Base-by-base conservation (phyloP, 75 land plant genomes). In the Gnetum montanum region DNA sequence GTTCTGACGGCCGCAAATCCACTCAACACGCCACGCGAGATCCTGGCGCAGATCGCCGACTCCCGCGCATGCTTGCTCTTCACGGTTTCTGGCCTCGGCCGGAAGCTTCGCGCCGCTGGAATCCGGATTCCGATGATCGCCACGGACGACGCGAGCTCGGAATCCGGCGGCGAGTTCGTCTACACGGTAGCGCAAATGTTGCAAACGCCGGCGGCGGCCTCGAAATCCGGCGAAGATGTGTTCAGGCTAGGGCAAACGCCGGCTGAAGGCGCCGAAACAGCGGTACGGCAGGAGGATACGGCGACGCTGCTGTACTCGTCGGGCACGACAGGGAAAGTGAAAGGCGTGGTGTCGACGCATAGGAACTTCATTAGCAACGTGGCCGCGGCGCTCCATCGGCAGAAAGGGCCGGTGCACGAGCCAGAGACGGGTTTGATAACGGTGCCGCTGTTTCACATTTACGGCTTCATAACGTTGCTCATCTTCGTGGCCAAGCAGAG, bases 1-100 rank as follows among this genome's bases (percentile, higher is more conserved):
- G 52, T 90, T 58, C 60, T 86, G 64, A 90, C 88, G 62, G 83
- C 99, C 62, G 71, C 86, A 58, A 95, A 95, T 46, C 99, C 86
- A 8, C 66, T 90, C 66, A 95, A 86, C 79, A 90, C 91, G 13
- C 46, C 76, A 12, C 23, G 36, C 7, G 99, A 95, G 67, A 83
- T 95, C 73, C 56, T 65, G 36, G 83, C 74, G 48, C 99, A 95
- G 63, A 69, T 75, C 52, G 58, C 63, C 33, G 91, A 89, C 54
- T 77, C 92, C 27, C 59, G 64, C 0, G 83, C 91, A 1, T 52
- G 46, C 8, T 43, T 82, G 34, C 80, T 74, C 43, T 83, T 79
- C 70, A 68, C 83, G 34, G 68, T 54, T 26, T 51, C 59, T 18
- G 11, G 13, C 2, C 80, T 86, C 69, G 20, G 73, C 70, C 59